phyloP scores from a whole-genome alignment of 2,329 filamentous ascomycete species.

The Paraphoma sp. region DNA sequence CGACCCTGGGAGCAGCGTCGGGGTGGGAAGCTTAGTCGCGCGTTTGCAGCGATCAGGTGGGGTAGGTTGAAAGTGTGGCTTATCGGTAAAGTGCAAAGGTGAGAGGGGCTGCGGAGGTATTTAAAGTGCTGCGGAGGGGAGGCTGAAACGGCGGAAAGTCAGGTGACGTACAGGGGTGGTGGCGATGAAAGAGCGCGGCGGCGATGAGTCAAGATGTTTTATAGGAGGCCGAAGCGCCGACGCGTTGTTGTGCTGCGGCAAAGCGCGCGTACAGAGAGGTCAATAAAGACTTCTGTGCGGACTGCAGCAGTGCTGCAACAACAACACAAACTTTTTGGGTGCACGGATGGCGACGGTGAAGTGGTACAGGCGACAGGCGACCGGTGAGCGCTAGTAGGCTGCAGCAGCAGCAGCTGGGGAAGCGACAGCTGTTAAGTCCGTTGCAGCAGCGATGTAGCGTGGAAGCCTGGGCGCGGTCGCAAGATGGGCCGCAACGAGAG shows the following conservation, averaged over 20 bases:
- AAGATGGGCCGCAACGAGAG: slow-evolving; percentile 18
- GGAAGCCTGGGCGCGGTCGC: slow-evolving; percentile 21
- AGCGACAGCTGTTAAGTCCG: slow-evolving; percentile 17
- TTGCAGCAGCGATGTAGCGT: slow-evolving; percentile 10
- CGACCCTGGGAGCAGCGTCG: slow-evolving; percentile 2
- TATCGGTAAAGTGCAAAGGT: slow-evolving; percentile 19
- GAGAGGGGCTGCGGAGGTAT: slow-evolving; percentile 31
- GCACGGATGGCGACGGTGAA: slow-evolving; percentile 29
- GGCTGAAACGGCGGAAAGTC: slow-evolving; percentile 34
- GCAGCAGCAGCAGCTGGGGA: slow-evolving; percentile 25
- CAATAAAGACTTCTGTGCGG: slow-evolving; percentile 26
- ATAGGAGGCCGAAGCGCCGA: slow-evolving; percentile 17
- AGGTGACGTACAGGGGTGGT: slow-evolving; percentile 45
- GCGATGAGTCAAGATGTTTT: slow-evolving; percentile 34
- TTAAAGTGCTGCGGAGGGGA: slow-evolving; percentile 22
- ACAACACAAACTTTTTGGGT: slow-evolving; percentile 21
- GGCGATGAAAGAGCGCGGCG: slow-evolving; percentile 30
- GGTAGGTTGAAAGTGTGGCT: slow-evolving; percentile 20
- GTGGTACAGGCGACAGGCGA: slow-evolving; percentile 12
- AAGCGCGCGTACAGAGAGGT: slow-evolving; percentile 22
- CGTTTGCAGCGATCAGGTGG: slow-evolving; percentile 18
- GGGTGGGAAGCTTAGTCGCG: slow-evolving; percentile 14
- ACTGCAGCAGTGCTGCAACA: slow-evolving; percentile 30
- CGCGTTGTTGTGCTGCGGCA: slow-evolving; percentile 28
- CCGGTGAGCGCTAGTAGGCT: slow-evolving; percentile 26